Conservation (phyloP, 305 asterid species). For the Fraxinus dipetala region DNA sequence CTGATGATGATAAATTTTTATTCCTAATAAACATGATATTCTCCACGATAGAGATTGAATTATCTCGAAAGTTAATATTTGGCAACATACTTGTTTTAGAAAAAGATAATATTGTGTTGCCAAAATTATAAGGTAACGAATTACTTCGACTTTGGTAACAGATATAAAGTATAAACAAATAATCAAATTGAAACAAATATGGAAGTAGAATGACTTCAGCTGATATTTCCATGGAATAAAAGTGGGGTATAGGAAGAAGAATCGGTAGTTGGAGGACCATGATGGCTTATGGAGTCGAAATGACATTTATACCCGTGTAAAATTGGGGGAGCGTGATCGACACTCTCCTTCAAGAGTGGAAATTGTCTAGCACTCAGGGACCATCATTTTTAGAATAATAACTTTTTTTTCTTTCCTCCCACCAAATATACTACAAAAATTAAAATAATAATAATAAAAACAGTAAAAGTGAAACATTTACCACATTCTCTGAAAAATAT, state of each 20-base stretch:
- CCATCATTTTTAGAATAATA: neutral
- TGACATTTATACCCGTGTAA: constrained; percentile 15
- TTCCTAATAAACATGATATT: neutral
- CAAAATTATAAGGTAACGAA: neutral
- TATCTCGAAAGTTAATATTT: neutral
- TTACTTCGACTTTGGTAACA: neutral
- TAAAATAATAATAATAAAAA: no score
- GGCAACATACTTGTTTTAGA: neutral
- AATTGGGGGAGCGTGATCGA: neutral
- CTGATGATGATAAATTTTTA: neutral
- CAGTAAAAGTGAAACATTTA: no score
- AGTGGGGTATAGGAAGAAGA: constrained; percentile 18
- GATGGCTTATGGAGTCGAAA: constrained; percentile 9
- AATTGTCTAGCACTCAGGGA: neutral
- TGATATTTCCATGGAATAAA: neutral
- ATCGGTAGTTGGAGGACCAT: neutral
- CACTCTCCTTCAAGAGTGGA: neutral
- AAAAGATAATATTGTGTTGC: neutral
- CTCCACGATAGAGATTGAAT: neutral
- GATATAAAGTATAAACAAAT: neutral
- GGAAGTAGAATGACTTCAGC: constrained; percentile 1
- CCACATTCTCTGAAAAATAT: no score
- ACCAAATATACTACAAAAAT: no score
- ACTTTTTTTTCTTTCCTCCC: neutral
- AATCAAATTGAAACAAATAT: neutral